Evolutionary conservation across 2,329 filamentous ascomycete genomes (phyloP).

Genomic region (Myotisia sp.): DNA sequence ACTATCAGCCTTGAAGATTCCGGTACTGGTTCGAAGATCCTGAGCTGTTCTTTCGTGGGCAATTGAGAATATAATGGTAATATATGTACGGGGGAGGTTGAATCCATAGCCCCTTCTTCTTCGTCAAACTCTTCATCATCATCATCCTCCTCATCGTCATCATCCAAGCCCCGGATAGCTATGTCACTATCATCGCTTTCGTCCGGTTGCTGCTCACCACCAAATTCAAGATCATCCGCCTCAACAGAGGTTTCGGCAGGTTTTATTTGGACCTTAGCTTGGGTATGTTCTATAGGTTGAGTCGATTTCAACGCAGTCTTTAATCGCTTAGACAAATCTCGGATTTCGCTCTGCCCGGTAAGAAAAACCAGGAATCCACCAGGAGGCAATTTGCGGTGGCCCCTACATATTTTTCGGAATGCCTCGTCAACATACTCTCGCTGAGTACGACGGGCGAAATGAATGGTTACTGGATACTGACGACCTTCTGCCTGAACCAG

Average conservation of each 20-base stretch:
- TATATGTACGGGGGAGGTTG: slow-evolving; percentile 62
- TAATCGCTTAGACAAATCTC: slow-evolving; percentile 63
- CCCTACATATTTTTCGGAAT: slow-evolving; percentile 71
- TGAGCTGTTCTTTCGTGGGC: slow-evolving; percentile 77
- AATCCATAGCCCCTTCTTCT: slow-evolving; percentile 43
- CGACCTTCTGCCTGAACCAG: slow-evolving; percentile 81
- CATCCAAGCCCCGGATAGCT: slow-evolving; percentile 46
- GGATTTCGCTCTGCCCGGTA: slow-evolving; percentile 86
- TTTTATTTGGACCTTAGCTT: slow-evolving; percentile 58
- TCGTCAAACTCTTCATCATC: slow-evolving; percentile 58
- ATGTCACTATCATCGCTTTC: slow-evolving; percentile 43
- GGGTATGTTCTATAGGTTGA: slow-evolving; percentile 36
- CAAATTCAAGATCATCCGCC: slow-evolving; percentile 75
- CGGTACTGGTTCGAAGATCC: slow-evolving; percentile 73
- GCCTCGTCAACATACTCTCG: slow-evolving; percentile 84
- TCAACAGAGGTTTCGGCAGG: slow-evolving; percentile 67
- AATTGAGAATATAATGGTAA: slow-evolving; percentile 89
- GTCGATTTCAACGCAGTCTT: slow-evolving; percentile 52
- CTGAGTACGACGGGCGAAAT: slow-evolving; percentile 71
- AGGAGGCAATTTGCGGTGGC: slow-evolving; percentile 76
- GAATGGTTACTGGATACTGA: slow-evolving; percentile 76
- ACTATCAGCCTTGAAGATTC: slow-evolving; percentile 75
- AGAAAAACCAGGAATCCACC: slow-evolving; percentile 89
- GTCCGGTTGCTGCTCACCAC: slow-evolving; percentile 37
- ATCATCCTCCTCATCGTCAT: slow-evolving; percentile 41